Percentiles rank a stretch among this genome's conserved stretches.
Evolutionary conservation across 2,329 filamentous ascomycete genomes (phyloP).

Genomic region (Amauroascus verrucosus): DNA sequence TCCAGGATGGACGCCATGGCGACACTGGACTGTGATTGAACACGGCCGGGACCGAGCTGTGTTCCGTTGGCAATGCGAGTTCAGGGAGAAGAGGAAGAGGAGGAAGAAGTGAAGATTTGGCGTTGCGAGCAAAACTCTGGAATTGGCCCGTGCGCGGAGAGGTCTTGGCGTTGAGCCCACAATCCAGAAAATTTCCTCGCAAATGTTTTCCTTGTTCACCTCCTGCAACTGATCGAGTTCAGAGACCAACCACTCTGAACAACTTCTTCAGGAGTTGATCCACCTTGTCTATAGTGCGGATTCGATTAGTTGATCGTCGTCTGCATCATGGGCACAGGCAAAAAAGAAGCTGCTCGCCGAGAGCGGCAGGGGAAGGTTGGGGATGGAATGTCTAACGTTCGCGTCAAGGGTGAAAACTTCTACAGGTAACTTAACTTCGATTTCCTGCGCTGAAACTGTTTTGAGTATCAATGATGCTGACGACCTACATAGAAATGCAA

Average conservation of each 20-base stretch:
- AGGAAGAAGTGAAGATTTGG: constrained; percentile 9
- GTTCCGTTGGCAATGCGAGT: neutral
- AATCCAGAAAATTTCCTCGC: constrained; percentile 21
- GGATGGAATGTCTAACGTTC: constrained; percentile 86
- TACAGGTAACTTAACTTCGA: constrained; percentile 53
- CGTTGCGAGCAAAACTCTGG: too few relatives aligned
- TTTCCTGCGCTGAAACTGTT: neutral
- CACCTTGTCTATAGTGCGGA: neutral
- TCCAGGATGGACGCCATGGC: constrained; percentile 16
- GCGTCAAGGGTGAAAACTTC: constrained; percentile 95
- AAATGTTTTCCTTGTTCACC: constrained; percentile 19
- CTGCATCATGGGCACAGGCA: constrained; percentile 67
- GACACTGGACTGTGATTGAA: neutral
- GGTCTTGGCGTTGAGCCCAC: constrained; percentile 13
- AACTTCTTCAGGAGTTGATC: too few relatives aligned
- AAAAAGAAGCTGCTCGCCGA: constrained; percentile 80
- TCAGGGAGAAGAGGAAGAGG: neutral
- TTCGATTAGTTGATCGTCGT: neutral
- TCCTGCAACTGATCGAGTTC: too few relatives aligned
- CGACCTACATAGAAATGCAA: constrained; percentile 50
- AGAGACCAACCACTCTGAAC: too few relatives aligned
- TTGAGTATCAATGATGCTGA: constrained; percentile 9
- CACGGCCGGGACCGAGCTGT: neutral
- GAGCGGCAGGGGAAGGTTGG: constrained; percentile 73
- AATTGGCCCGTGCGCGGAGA: too few relatives aligned